Conservation (phyloP, 208 protist species). For the Crithidia bombi region DNA sequence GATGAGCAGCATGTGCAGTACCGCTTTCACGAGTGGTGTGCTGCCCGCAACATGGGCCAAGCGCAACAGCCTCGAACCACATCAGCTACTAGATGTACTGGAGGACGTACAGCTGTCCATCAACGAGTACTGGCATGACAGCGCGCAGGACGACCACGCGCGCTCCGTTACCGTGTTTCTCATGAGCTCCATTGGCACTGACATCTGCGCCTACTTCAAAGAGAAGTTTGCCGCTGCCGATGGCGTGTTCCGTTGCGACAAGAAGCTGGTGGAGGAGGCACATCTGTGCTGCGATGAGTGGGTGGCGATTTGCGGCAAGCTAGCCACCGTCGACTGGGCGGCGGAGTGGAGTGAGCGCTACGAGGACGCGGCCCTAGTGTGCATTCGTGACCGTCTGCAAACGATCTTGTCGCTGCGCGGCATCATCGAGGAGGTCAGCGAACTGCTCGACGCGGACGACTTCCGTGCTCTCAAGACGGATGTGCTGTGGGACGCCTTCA, state of each 20-base stretch:
- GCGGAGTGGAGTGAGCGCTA: conserved; percentile 55
- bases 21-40: conserved; percentile 56
- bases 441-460: conserved; percentile 64
- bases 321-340: conserved; percentile 89
- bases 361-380: conserved; percentile 60
- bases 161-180: conserved; percentile 73
- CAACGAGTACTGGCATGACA: conserved; percentile 86
- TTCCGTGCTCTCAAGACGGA: conserved; percentile 66
- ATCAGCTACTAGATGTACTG: conserved; percentile 69
- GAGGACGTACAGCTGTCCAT: conserved; percentile 83
- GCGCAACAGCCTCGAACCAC: conserved; percentile 46
- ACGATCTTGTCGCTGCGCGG: conserved; percentile 62
- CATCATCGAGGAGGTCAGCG: conserved; percentile 71
- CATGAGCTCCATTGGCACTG: conserved; percentile 76
- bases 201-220: conserved; percentile 78
- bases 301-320: conserved; percentile 60
- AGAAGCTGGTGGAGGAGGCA: conserved; percentile 64
- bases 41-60: conserved; percentile 65
- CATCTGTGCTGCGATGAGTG: conserved; percentile 80
- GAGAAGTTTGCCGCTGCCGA: conserved; percentile 36
- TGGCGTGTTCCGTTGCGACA: conserved; percentile 64
- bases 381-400: conserved; percentile 61
- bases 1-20: conserved; percentile 81
- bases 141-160: conserved; percentile 78
- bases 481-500: conserved; percentile 80